Conservation (phyloP, 805 yeast genomes). For the Wickerhamiella musiphila region DNA sequence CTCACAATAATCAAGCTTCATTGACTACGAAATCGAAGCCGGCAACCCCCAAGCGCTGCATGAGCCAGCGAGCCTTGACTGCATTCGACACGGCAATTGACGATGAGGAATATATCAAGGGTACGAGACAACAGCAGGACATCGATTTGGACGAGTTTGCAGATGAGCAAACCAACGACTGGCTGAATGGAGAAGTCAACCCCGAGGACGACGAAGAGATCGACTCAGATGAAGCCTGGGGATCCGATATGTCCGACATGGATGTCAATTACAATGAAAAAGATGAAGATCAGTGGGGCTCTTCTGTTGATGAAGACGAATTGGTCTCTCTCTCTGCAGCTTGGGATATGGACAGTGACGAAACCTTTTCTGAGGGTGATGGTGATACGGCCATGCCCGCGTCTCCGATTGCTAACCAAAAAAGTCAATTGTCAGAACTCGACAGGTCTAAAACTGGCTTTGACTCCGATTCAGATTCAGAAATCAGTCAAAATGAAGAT, state of each 20-base stretch:
- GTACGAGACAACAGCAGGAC: slow-evolving; percentile 19
- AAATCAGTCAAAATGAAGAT: slow-evolving; percentile 8
- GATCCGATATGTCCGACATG: slow-evolving; percentile 54
- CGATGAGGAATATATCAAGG: slow-evolving; percentile 19
- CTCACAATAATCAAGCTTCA: slow-evolving; percentile 2
- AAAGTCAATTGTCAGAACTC: background rate
- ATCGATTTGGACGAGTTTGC: slow-evolving; percentile 21
- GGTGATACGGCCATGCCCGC: slow-evolving; percentile 10
- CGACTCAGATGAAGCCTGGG: slow-evolving; percentile 78
- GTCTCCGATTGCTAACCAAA: too few species aligned
- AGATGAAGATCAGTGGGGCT: slow-evolving; percentile 45
- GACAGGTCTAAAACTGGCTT: background rate
- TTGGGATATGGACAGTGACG: slow-evolving; percentile 67
- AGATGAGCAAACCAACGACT: slow-evolving; percentile 17
- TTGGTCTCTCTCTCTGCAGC: slow-evolving; percentile 67
- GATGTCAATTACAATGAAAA: slow-evolving; percentile 41
- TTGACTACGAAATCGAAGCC: too few species aligned
- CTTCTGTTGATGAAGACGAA: slow-evolving; percentile 60
- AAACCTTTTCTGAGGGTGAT: slow-evolving; percentile 13
- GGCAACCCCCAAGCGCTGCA: too few species aligned
- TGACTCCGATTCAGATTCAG: slow-evolving; percentile 8
- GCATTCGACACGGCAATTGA: slow-evolving; percentile 35
- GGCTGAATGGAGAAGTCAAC: slow-evolving; percentile 18
- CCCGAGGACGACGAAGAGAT: slow-evolving; percentile 29
- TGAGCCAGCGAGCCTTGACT: slow-evolving; percentile 27